Percentiles rank a stretch among this genome's conserved stretches.
These are phyloP conservation scores for Aspergillus bridgeri DNA, from an alignment of 495 filamentous ascomycete genomes.

Conservation along the genomic window DNA sequence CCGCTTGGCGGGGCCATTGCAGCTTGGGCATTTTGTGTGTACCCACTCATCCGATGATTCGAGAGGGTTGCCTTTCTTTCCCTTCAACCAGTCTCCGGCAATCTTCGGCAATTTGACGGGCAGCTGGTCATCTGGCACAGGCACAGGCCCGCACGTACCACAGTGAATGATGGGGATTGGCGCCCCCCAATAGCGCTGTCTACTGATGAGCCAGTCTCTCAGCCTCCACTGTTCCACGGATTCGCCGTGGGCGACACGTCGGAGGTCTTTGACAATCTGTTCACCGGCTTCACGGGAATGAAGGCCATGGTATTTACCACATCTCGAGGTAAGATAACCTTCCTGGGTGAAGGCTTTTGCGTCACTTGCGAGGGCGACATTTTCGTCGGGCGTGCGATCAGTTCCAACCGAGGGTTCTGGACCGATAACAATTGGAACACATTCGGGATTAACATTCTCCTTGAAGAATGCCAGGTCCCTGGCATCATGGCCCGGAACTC, in stretches of 20 bases:
- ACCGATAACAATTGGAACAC: slow-evolving; percentile 46
- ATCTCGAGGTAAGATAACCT: slow-evolving; percentile 43
- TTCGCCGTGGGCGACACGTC: slow-evolving; percentile 48
- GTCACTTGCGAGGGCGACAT: slow-evolving; percentile 34
- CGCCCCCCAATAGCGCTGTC: slow-evolving; percentile 87
- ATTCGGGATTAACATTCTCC: slow-evolving; percentile 56
- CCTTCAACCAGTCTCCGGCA: slow-evolving; percentile 61
- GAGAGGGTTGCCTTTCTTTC: slow-evolving; percentile 72
- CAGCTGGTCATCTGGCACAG: slow-evolving; percentile 71
- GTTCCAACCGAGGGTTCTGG: slow-evolving; percentile 18
- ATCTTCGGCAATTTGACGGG: slow-evolving; percentile 74
- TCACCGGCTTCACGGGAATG: slow-evolving; percentile 60
- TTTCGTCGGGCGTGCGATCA: slow-evolving; percentile 37
- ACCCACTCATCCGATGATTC: slow-evolving; percentile 70
- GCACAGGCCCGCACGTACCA: slow-evolving; percentile 67
- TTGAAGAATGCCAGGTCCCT: slow-evolving; percentile 79
- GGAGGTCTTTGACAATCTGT: slow-evolving; percentile 57
- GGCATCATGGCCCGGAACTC: slow-evolving; percentile 79
- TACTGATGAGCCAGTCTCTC: slow-evolving; percentile 82
- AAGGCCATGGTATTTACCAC: slow-evolving; percentile 48
- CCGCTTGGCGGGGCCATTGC: slow-evolving; percentile 63
- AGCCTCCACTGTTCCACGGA: slow-evolving; percentile 69
- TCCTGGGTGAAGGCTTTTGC: slow-evolving; percentile 42
- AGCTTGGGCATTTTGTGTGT: slow-evolving; percentile 72
- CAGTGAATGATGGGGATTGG: slow-evolving; percentile 91